Base-by-base conservation (phyloP, 1,139 yeast species). In the Saccharomyces pastorianus region DNA sequence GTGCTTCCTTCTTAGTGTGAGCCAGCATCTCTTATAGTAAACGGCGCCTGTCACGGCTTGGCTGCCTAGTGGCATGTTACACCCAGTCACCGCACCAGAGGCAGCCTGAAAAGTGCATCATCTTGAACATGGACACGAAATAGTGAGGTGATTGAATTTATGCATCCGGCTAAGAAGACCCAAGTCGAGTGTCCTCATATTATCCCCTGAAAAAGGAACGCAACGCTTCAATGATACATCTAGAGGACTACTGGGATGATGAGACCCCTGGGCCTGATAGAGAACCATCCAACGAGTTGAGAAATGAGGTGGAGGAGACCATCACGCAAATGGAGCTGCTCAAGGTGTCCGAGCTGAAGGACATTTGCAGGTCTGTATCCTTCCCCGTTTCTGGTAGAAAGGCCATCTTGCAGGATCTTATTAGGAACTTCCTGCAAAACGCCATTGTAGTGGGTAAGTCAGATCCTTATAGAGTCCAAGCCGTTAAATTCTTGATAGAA, bases 371-470 rank as follows among this genome's bases (percentile, higher is more conserved):
- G 51, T 63, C 80, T 2, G 62, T 81, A 28, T 78, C 76, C 1
- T 65, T 81, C 14, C 69, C 77, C 1, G 63, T 74, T 5, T 61
- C 75, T 3, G 88, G 88, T 0, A 69, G 78, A 47, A 83, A 82
- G 64, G 73, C 74, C 11, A 84, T 80, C 32, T 63, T 83, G 14
- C 74, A 75, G 51, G 79, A 76, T 26, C 69, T 85, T 49, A 64
- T 83, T 13, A 66, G 69, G 49, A 69, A 69, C 11, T 76, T 70
- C 60, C 59, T 80, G 41, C 70, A 69, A 31, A 71, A 62, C 46
- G 63, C 71, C 5, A 54, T 71, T 41, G 76, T 79, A 1, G 62
- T 59, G 50, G 70, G 69, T 17, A 63, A 63, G 14, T 57, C 69
- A 17, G 83, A 81, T 57, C 66, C 70, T 9, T 68, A 74, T 51